Evolutionary conservation across 805 yeast species (phyloP), one percentile per base, ranked within the genome.

Genomic region (Lipomyces yamanashiensis): DNA sequence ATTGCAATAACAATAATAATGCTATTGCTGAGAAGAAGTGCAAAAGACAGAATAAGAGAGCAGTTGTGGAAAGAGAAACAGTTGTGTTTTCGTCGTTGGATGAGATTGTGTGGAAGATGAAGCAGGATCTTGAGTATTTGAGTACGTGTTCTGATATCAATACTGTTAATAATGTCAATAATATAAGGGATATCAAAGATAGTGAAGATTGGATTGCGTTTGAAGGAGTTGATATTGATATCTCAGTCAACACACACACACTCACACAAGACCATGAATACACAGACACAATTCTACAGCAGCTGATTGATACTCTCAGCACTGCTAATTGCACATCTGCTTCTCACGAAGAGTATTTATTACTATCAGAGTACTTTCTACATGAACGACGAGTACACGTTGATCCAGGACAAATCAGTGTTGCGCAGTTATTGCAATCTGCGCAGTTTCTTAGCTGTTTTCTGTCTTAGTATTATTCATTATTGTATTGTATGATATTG

Each of bases 1-100:
- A 56, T 40, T 56, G 60, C 40, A 21, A 12, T 19, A 33, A 34
- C 45, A 13, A 41, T 4, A 43, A 21, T 43, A 43, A n/a, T 43
- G 17, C 10, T 12, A 39, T 39, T 13, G 43, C n/a, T 13, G n/a
- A 39, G 13, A 37, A 37, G 41, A 39, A 39, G 13, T 13, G 13
- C 43, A 39, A 3, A 39, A 39, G 43, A 13, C 13, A 13, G 15
- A 19, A 10, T 2, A 43, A 43, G n/a, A 7, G 21, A 43, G 28
- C 28, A 28, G 5, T 28, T 3, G 28, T 28, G 5, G 21, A 43
- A 21, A 9, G 21, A 17, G 17, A 19, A 43, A 43, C 17, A 17
- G n/a, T 39, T 39, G 47, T 43, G 47, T 43, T 43, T 43, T n/a
- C 15, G 47, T 43, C 47, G 15, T 7, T 17, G 21, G 47, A 43